Conservation (phyloP, 2,329 filamentous ascomycete species). For the Dactylonectria macrodidyma region DNA sequence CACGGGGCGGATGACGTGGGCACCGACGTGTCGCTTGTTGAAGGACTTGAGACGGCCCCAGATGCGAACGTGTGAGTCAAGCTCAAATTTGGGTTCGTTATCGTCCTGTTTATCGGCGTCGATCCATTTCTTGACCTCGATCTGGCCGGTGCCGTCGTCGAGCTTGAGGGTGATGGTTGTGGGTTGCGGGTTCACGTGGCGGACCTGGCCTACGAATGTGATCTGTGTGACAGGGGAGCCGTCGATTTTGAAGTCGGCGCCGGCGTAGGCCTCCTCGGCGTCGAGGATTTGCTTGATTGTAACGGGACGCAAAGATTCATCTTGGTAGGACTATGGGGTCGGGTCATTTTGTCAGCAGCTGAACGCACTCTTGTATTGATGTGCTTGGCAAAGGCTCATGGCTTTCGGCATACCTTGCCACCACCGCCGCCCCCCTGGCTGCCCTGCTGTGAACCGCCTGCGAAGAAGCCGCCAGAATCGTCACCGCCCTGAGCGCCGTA, state of each 20-base stretch:
- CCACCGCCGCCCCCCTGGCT: constrained; percentile 63
- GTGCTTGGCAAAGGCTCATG: neutral
- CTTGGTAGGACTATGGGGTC: constrained; percentile 70
- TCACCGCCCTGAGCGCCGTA: constrained; percentile 71
- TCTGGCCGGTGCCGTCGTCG: constrained; percentile 93
- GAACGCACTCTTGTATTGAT: neutral
- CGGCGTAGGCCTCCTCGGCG: constrained; percentile 80
- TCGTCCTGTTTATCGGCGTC: constrained; percentile 72
- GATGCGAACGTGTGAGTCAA: constrained; percentile 87
- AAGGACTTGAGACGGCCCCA: constrained; percentile 89
- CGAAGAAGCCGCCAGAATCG: constrained; percentile 74
- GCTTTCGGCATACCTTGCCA: constrained; percentile 57
- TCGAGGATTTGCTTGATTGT: constrained; percentile 96
- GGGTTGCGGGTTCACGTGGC: constrained; percentile 85
- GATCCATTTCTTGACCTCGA: constrained; percentile 93
- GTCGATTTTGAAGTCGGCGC: constrained; percentile 87
- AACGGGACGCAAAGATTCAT: constrained; percentile 91
- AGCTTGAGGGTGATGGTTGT: constrained; percentile 94
- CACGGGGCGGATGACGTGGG: constrained; percentile 85
- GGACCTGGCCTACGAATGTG: constrained; percentile 92
- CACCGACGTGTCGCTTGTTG: constrained; percentile 85
- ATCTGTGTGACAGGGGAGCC: constrained; percentile 78
- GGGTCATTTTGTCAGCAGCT: constrained; percentile 30
- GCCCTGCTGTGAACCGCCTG: constrained; percentile 71
- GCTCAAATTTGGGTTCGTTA: constrained; percentile 69